These are phyloP conservation scores for Juncus effusus DNA, from an alignment of 176 grass and related monocot genomes.

Conservation along the genomic window DNA sequence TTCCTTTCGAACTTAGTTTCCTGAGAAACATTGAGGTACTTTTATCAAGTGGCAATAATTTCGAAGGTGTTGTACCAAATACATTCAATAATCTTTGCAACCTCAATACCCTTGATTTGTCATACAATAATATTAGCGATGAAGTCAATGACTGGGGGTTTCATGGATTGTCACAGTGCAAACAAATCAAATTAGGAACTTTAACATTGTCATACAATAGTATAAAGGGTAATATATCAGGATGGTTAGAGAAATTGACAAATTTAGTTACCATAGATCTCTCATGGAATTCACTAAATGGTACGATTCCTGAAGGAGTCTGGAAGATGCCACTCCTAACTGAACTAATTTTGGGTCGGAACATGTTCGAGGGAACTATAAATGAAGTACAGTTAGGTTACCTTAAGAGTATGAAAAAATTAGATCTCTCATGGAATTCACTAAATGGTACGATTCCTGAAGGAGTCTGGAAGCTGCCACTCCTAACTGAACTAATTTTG, in stretches of 20 bases:
- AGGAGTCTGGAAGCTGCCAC: no score
- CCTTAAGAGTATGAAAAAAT: no score
- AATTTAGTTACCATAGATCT: no score
- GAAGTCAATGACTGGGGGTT: not conserved
- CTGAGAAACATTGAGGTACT: slow-evolving; percentile 16
- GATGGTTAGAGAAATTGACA: not conserved
- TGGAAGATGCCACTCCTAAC: no score
- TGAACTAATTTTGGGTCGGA: no score
- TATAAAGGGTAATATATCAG: not conserved
- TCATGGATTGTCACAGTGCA: not conserved
- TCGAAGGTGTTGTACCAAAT: slow-evolving; percentile 5
- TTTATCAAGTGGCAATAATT: not conserved
- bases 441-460: no score
- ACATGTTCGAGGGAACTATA: no score
- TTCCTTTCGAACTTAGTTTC: slow-evolving; percentile 3
- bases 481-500: no score
- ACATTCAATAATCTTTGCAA: slow-evolving; percentile 14
- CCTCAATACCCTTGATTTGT: not conserved
- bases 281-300: no score
- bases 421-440: no score
- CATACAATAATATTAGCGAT: not conserved
- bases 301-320: no score
- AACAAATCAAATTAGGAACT: not conserved
- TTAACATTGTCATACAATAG: not conserved
- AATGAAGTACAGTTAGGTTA: no score